Percentiles rank a stretch among this genome's conserved stretches.
Conservation (phyloP, 768 basidiomycete species). For the Gymnopilus dilepis region DNA sequence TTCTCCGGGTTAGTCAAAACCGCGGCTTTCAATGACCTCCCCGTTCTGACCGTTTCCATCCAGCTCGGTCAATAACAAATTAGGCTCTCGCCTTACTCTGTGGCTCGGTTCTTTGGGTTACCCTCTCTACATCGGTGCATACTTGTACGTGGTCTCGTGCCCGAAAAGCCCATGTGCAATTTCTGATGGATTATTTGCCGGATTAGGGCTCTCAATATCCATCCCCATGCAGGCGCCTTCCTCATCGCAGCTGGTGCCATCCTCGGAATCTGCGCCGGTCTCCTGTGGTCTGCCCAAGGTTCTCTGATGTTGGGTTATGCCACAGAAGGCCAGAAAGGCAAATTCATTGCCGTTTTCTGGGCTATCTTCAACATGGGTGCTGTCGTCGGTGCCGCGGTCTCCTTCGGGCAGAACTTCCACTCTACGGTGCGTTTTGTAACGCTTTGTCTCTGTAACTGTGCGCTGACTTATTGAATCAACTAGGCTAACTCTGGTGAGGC, state of each 20-base stretch:
- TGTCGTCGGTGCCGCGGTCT: conserved; percentile 78
- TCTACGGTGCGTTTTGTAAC: conserved; percentile 49
- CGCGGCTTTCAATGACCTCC: neutral
- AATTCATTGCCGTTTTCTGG: conserved; percentile 84
- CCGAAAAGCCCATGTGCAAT: neutral
- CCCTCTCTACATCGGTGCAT: conserved; percentile 75
- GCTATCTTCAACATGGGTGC: conserved; percentile 82
- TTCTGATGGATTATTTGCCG: neutral
- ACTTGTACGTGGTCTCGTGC: conserved; percentile 54
- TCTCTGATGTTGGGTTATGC: conserved; percentile 85
- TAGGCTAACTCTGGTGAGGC: conserved; percentile 49
- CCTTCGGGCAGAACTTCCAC: conserved; percentile 72
- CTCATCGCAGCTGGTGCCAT: conserved; percentile 74
- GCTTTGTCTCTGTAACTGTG: neutral
- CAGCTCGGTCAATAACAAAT: conserved; percentile 79
- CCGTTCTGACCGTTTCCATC: neutral
- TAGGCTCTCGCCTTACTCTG: conserved; percentile 79
- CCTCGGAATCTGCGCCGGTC: conserved; percentile 73
- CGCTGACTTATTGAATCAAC: conserved; percentile 17
- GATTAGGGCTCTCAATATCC: conserved; percentile 70
- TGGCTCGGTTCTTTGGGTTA: conserved; percentile 78
- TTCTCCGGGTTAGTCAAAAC: conserved; percentile 58
- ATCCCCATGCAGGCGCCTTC: conserved; percentile 62
- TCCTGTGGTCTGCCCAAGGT: conserved; percentile 88
- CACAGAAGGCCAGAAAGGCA: conserved; percentile 78